Evolutionary conservation across 345 rosid genomes (phyloP).

Genomic region (Laguncularia racemosa): DNA sequence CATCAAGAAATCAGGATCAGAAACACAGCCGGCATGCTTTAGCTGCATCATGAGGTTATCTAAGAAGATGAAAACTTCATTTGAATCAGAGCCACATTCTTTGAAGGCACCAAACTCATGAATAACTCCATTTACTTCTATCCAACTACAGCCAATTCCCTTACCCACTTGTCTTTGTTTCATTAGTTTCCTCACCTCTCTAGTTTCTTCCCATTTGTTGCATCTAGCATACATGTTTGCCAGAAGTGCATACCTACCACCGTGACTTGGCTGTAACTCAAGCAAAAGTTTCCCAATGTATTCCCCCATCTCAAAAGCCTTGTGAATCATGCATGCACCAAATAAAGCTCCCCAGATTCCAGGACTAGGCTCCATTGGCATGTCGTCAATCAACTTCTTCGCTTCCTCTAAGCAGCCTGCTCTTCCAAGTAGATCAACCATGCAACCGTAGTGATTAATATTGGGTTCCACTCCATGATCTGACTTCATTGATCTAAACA

Average conservation of each 20-base stretch:
- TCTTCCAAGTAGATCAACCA: conserved; percentile 49
- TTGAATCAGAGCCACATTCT: conserved; percentile 10
- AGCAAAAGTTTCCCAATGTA: conserved; percentile 19
- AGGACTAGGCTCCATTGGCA: conserved; percentile 36
- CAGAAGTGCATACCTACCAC: conserved; percentile 23
- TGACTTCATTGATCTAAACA: conserved; percentile 27
- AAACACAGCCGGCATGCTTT: background rate
- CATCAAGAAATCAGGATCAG: no score
- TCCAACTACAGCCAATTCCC: conserved; percentile 26
- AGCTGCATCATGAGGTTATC: conserved; percentile 2
- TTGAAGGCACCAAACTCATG: conserved; percentile 21
- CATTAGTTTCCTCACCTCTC: conserved; percentile 24
- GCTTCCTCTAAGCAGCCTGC: conserved; percentile 41
- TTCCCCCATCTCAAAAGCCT: conserved; percentile 24
- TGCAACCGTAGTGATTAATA: conserved; percentile 41
- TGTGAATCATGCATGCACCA: conserved; percentile 37
- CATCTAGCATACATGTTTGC: conserved; percentile 22
- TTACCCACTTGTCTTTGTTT: conserved; percentile 17
- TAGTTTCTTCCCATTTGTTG: conserved; percentile 20
- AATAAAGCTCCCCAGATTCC: conserved; percentile 43
- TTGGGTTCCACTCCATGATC: conserved; percentile 19
- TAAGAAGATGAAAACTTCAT: background rate
- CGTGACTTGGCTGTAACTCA: conserved; percentile 18
- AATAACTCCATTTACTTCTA: conserved; percentile 16
- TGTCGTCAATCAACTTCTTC: conserved; percentile 22